Evolutionary conservation across 163 green algal genomes (phyloP).

Genomic region (Scenedesmus sp.): DNA sequence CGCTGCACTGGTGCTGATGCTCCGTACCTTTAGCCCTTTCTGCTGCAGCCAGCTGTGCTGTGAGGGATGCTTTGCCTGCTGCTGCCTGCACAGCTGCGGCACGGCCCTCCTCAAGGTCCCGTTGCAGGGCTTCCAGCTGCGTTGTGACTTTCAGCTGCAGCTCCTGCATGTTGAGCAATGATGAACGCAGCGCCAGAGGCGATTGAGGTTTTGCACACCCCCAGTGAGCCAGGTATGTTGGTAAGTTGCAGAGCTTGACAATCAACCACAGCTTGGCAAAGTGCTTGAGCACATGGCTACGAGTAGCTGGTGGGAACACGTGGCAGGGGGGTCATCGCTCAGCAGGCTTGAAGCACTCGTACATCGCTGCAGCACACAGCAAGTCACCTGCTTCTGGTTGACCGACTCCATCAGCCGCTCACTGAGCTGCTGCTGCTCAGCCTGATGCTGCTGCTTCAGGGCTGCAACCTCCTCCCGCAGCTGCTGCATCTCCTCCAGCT

Average conservation of each 20-base stretch:
- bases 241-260: background rate
- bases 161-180: background rate
- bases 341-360: background rate
- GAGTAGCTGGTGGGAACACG: too few relatives aligned
- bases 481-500: constrained; percentile 26
- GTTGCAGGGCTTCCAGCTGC: constrained; percentile 31
- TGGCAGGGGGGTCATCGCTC: background rate
- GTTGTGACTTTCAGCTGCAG: constrained; percentile 4
- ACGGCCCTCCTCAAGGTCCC: constrained; percentile 19
- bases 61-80: constrained; percentile 44
- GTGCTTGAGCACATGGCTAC: too few relatives aligned
- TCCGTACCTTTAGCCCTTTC: constrained; percentile 25
- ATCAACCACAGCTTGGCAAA: too few relatives aligned
- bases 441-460: constrained; percentile 20
- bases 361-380: background rate
- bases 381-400: constrained; percentile 45
- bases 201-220: too few relatives aligned
- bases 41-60: constrained; percentile 36
- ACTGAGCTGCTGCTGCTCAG: constrained; percentile 37
- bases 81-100: constrained; percentile 21
- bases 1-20: background rate
- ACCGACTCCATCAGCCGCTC: constrained; percentile 31
- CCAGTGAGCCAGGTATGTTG: background rate
- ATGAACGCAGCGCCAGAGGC: too few relatives aligned
- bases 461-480: constrained; percentile 4